Evolutionary conservation across 345 rosid genomes (phyloP).

Genomic region (Brassica cretica): DNA sequence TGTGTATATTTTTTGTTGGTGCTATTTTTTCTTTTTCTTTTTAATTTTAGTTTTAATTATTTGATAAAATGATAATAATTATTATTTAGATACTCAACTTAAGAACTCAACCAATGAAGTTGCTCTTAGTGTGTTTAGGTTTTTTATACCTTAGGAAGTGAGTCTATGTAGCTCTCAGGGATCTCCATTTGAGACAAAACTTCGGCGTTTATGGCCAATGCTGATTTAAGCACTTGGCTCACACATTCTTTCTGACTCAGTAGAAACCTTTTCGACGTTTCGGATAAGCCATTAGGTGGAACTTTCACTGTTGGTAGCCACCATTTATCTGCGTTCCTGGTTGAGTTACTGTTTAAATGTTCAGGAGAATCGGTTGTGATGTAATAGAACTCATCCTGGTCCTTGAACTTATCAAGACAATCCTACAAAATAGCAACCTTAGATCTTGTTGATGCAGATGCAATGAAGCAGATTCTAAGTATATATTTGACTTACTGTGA

Average conservation of each 20-base stretch:
- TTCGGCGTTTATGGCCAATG: constrained; percentile 86
- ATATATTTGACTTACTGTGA: constrained; percentile 54
- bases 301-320: constrained; percentile 77
- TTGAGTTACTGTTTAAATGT: constrained; percentile 62
- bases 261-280: constrained; percentile 61
- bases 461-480: not conserved
- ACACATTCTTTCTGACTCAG: constrained; percentile 75
- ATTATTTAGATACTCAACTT: too few species aligned
- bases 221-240: constrained; percentile 82
- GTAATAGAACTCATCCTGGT: constrained; percentile 64
- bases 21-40: too few species aligned
- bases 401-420: constrained; percentile 71
- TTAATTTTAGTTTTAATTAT: too few species aligned
- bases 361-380: constrained; percentile 55
- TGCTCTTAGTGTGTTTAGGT: not conserved
- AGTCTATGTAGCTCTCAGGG: constrained; percentile 83
- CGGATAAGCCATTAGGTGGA: constrained; percentile 70
- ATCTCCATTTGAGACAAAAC: constrained; percentile 77
- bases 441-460: not conserved
- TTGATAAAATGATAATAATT: too few species aligned
- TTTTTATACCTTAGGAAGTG: constrained; percentile 77
- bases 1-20: too few species aligned
- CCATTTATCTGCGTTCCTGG: constrained; percentile 79
- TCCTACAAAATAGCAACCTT: constrained; percentile 48
- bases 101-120: too few species aligned